Evolutionary conservation across 192 early-diverging fungal species (phyloP), one percentile per base, ranked within the genome.

Genomic region (Podila epigama): DNA sequence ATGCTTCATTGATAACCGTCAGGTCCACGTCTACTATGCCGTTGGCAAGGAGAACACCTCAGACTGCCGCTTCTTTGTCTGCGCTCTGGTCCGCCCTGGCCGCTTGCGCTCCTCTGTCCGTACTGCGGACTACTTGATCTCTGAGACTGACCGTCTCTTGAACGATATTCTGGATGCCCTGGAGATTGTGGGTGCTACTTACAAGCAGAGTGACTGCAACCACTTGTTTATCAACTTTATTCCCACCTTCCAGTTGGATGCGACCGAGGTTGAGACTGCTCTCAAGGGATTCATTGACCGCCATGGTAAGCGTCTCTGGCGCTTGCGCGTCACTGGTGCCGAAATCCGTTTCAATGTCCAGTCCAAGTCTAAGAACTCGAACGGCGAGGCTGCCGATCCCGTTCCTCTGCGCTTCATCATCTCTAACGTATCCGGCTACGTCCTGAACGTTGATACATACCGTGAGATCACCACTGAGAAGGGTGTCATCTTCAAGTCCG

Each of bases 161-260:
- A 97, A 87, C 69, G 97, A 98, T 65, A 96, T 97, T 79, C 75
- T 99, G 66, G 95, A 98, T 75, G 89, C 96, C 11, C 82, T 99
- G 44, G 97, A 99, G 80, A 91, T 99, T 59, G 90, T 97, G n/a
- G 87, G 91, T 50, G 90, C 91, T 11, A 86, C 91, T 60, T 90
- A 96, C 77, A 93, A 95, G 69, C 96, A 97, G 87, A 95, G 93
- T 42, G 97, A 99, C 83, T 97, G 96, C 87, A 99, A 99, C 84
- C 97, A 99, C 70, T 80, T 98, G 79, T 97, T 98, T 72, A 94
- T 99, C 83, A 97, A 96, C 90, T 98, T 97, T 75, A 91, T 99
- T 75, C 96, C 96, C 18, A 96, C 92, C 36, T 97, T 98, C 86
- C 88, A 92, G 58, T 82, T 99, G 71, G 93, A 96, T 67, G 84